Evolutionary conservation across 2,329 filamentous ascomycete species (phyloP).

Genomic region (Aspergillus calidoustus): DNA sequence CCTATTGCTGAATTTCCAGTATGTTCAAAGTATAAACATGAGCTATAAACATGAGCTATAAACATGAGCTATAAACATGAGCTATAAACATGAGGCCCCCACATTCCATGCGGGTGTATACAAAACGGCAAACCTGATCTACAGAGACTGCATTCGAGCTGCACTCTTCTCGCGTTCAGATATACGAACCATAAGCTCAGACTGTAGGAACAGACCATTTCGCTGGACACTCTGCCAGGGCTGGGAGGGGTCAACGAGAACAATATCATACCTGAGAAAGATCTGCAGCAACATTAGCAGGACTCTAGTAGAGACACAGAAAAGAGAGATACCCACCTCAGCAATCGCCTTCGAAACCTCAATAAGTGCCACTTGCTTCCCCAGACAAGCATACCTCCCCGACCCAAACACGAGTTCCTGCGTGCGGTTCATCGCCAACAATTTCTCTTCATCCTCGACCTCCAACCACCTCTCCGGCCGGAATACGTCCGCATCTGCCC

Average conservation of each 20-base stretch:
- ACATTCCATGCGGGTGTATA: neutral
- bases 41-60: neutral
- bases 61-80: too few species aligned
- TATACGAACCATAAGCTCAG: neutral
- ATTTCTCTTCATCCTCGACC: neutral
- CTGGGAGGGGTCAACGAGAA: neutral
- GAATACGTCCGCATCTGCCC: neutral
- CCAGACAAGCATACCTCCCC: slow-evolving; percentile 3
- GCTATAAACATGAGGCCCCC: neutral
- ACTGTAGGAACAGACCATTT: slow-evolving; percentile 4
- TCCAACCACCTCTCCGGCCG: neutral
- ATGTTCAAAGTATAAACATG: neutral
- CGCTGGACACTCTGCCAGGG: slow-evolving; percentile 3
- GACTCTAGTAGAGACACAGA: neutral
- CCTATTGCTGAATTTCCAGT: neutral
- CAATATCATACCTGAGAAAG: neutral
- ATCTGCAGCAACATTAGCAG: neutral
- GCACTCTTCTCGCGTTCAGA: neutral
- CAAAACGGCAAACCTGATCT: neutral
- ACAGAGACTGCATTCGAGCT: neutral
- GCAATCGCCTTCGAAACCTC: slow-evolving; percentile 3
- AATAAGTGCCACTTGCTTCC: slow-evolving; percentile 2
- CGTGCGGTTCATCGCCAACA: neutral
- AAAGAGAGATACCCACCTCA: neutral
- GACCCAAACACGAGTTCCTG: slow-evolving; percentile 6